Base-by-base conservation (phyloP, 441 rosid genomes). In the Arabidopsis lyrata region DNA sequence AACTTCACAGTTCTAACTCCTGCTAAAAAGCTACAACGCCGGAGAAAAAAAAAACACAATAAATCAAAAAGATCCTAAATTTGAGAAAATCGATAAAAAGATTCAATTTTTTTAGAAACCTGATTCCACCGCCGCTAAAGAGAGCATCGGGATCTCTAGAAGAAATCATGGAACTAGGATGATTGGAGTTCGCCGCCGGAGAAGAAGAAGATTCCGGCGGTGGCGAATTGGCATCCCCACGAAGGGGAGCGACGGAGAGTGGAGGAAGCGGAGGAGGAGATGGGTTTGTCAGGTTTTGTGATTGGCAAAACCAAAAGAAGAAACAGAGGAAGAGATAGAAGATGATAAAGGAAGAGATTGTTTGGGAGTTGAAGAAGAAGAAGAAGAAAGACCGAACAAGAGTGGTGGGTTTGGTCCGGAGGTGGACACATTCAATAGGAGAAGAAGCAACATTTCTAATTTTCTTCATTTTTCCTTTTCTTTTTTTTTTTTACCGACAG, bases 101-200 rank as follows among this genome's bases (percentile, higher is more conserved):
- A 18, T 35, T 58, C 29, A 48, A 48, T 47, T 48, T 34, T 15
- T 9, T 13, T 27, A 27, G 5, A 22, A 41, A 86, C 91, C 91
- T 85, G 82, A 86, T 79, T 72, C 91, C 93, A 29, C 93, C 91
- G 54, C 93, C 93, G 64, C 91, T 88, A 50, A 83, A 85, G 67
- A 84, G 81, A 53, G 89, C 83, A 41, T 79, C 68, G 22, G 86
- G 88, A 76, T 86, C 80, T 57, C 81, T 68, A 56, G 62, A 73
- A 8, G 89, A 75, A 9, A 81, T 82, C 89, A 84, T 83, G 15
- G 47, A n/a, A 16, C 75, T 62, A 13, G 67, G 49, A 39, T 38
- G 65, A 60, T 60, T 32, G 67, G 10, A 41, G 39, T 6, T 54
- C 56, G 45, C 0, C 47, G 73, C 44, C 50, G 67, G 67, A 55